Evolutionary conservation across 352 stramenopile species (phyloP).

Genomic region (Globisporangium echinulatum): DNA sequence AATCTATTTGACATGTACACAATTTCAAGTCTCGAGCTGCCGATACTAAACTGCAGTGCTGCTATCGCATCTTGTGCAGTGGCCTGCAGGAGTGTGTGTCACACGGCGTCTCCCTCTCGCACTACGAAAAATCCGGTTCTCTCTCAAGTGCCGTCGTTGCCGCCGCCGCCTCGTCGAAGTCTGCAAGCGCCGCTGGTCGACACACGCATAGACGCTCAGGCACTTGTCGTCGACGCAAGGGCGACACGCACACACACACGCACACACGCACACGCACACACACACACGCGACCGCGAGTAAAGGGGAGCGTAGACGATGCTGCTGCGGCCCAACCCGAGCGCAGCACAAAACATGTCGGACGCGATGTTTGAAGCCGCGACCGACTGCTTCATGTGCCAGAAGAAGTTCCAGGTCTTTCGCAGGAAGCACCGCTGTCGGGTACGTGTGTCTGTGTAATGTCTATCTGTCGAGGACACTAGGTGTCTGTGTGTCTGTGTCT

Average conservation of each 20-base stretch:
- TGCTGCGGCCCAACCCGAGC: conserved; percentile 15
- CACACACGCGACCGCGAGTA: neutral
- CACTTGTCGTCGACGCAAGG: neutral
- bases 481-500: no score
- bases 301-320: neutral
- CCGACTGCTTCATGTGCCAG: conserved; percentile 71
- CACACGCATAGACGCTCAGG: no score
- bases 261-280: neutral
- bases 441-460: conserved; percentile 14
- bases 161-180: no score
- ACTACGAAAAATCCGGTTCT: neutral
- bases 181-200: no score
- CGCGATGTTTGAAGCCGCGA: conserved; percentile 43
- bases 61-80: neutral
- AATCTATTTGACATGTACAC: neutral
- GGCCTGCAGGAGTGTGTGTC: neutral
- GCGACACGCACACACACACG: neutral
- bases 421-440: conserved; percentile 75
- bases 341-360: conserved; percentile 26
- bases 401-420: conserved; percentile 86
- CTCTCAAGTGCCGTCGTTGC: neutral
- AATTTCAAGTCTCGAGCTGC: neutral
- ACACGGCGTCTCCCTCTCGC: neutral
- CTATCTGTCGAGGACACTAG: no score
- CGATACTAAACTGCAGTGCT: neutral